Conservation (phyloP, 2,329 filamentous ascomycete species). For the Neonectria neomacrospora region DNA sequence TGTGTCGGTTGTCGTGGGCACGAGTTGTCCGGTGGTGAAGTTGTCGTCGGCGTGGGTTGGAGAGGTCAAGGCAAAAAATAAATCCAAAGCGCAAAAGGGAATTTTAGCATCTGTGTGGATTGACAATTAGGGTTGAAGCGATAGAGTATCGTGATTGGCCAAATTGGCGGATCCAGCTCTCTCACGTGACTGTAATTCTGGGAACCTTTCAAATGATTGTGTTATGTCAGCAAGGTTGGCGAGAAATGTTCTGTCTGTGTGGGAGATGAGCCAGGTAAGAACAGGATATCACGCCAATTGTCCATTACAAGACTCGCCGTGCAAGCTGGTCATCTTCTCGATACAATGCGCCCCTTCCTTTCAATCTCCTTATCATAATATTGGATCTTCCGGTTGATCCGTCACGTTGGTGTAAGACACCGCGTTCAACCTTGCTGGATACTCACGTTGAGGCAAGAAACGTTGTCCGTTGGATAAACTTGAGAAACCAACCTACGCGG, state of each 20-base stretch:
- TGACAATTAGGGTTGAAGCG: slow-evolving; percentile 40
- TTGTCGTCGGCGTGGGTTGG: slow-evolving; percentile 40
- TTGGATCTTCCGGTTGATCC: background rate
- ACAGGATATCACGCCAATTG: background rate
- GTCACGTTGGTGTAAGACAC: background rate
- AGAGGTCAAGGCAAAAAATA: slow-evolving; percentile 31
- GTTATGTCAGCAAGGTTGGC: slow-evolving; percentile 23
- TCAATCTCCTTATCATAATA: too few species aligned
- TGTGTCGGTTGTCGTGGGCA: slow-evolving; percentile 45
- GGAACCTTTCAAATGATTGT: background rate
- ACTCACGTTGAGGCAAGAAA: background rate
- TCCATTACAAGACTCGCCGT: background rate
- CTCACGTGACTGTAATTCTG: slow-evolving; percentile 26
- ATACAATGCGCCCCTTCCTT: background rate
- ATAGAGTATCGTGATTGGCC: slow-evolving; percentile 24
- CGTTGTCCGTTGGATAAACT: background rate
- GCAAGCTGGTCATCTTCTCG: background rate
- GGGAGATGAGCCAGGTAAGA: background rate
- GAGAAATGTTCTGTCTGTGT: slow-evolving; percentile 1
- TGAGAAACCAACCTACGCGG: background rate
- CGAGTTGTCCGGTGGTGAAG: slow-evolving; percentile 39
- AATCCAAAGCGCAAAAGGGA: slow-evolving; percentile 30
- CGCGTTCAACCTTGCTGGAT: background rate
- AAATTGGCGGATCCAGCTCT: background rate
- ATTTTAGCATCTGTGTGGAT: slow-evolving; percentile 37